phyloP scores from a whole-genome alignment of 805 yeast genomes.

The Hanseniaspora guilliermondii region DNA sequence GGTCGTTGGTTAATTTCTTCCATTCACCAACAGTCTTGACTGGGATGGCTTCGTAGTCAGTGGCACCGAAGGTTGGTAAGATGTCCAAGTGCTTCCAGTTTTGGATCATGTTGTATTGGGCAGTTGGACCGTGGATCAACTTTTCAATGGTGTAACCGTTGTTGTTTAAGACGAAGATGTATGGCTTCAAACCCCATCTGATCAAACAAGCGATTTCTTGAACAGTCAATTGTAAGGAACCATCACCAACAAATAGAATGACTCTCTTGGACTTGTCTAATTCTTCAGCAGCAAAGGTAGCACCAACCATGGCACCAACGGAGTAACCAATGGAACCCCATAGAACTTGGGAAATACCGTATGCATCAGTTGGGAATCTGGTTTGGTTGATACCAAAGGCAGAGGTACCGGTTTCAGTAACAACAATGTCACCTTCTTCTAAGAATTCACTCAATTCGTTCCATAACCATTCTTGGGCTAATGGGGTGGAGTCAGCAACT shows the following conservation, averaged over 20 bases:
- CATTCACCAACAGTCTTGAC: constrained; percentile 48
- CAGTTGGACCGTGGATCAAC: constrained; percentile 56
- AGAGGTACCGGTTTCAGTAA: constrained; percentile 66
- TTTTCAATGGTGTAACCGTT: constrained; percentile 67
- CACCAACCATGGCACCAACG: constrained; percentile 57
- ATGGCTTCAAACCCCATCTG: constrained; percentile 55
- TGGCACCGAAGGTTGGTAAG: constrained; percentile 33
- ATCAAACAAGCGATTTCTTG: constrained; percentile 61
- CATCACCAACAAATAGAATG: constrained; percentile 60
- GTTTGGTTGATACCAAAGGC: constrained; percentile 60
- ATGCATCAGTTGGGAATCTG: constrained; percentile 47
- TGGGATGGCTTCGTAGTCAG: constrained; percentile 41
- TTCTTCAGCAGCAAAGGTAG: constrained; percentile 56
- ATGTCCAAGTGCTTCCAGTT: constrained; percentile 49
- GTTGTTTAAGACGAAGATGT: constrained; percentile 57
- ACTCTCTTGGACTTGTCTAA: constrained; percentile 50
- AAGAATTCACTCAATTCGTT: constrained; percentile 50
- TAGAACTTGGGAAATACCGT: constrained; percentile 60
- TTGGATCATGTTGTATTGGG: constrained; percentile 55
- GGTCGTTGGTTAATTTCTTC: constrained; percentile 36
- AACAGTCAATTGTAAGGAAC: constrained; percentile 61
- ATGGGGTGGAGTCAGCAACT: constrained; percentile 33
- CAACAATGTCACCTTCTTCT: constrained; percentile 51
- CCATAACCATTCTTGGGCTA: constrained; percentile 62
- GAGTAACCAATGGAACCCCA: constrained; percentile 70